Evolutionary conservation across 768 basidiomycete species (phyloP), one percentile per base, ranked within the genome.

Genomic region (Naematelia aurantialba): DNA sequence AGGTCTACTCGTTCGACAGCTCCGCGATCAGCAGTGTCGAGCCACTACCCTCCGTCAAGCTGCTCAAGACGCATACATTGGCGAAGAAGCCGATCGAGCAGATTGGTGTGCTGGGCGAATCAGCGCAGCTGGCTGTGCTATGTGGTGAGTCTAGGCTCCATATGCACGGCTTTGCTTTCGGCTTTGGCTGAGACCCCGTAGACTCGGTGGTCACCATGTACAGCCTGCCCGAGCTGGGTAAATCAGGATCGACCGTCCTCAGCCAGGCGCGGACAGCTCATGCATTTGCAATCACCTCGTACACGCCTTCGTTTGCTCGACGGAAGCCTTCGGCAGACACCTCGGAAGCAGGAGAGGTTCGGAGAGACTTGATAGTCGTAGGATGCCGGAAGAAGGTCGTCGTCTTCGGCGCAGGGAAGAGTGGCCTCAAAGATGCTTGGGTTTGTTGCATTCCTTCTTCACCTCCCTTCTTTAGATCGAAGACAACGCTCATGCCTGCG

Each of bases 371-470:
- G 30, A 81, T 99, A 14, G 81, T 89, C 12, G 82, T 96, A 3
- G 94, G 92, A 25, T 96, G 93, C 73, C 80, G 88, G 61, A 82
- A 91, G 63, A 90, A 86, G 73, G 84, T 89, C 5, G 86, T 92
- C 0, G 78, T 96, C 14, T 91, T 92, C 73, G 83, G 84, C 5
- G 93, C 91, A 88, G 86, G 83, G 61, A 89, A 92, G 67, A 88
- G 59, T 57, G 26, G 78, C 76, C 0, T 81, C 80, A 54, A 79
- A 82, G 24, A 85, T 85, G 46, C 86, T 86, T 49, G 82, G 98
- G 24, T 82, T 87, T 21, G 82, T 91, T 5, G 70, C 82, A 17
- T 51, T 4, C n/a, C 17, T 17, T 22, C 29, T 22, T 5, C n/a
- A 51, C 5, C 17, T 30, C 14, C 14, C 29, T 17, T 39, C 34